Conservation (phyloP, 805 yeast species). For the Lipomyces sp. region DNA sequence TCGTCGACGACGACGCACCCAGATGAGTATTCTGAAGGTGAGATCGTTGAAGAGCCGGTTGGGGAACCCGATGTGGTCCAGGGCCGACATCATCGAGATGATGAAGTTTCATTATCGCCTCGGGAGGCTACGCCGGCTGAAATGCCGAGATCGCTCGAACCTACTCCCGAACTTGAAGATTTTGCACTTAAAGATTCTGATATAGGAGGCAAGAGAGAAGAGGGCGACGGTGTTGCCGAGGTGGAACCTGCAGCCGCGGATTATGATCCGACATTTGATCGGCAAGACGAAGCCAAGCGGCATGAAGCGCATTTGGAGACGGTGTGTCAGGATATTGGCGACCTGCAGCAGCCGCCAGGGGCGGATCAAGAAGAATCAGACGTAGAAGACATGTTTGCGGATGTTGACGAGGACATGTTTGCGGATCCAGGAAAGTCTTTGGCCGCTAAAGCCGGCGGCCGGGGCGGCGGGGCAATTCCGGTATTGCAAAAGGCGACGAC, state of each 20-base stretch:
- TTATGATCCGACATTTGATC: conserved; percentile 16
- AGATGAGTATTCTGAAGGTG: conserved; percentile 36
- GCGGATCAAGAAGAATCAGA: conserved; percentile 24
- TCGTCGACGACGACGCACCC: background rate
- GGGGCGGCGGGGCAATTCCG: conserved; percentile 16
- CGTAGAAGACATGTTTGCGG: conserved; percentile 43
- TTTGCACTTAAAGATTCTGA: background rate
- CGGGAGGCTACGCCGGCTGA: conserved; percentile 15
- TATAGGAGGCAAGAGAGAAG: background rate
- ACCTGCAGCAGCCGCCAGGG: background rate
- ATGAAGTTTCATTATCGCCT: background rate
- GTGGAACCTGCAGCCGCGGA: conserved; percentile 18
- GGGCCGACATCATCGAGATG: background rate
- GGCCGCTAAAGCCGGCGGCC: conserved; percentile 9
- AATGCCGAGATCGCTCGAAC: background rate
- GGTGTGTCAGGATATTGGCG: background rate
- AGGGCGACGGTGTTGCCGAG: background rate
- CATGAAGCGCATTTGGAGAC: conserved; percentile 5
- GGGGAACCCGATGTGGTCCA: background rate
- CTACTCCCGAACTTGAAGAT: conserved; percentile 6
- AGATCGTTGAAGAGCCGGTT: conserved; percentile 31
- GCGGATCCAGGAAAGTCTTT: conserved; percentile 16
- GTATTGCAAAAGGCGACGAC: conserved; percentile 14
- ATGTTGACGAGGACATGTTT: conserved; percentile 34
- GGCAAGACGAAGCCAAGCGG: conserved; percentile 17